A percentile compares a stretch with the other conserved stretches of the same genome.
Evolutionary conservation across 1,139 yeast species (phyloP).

Genomic region (Barnettozyma hawaiiensis): DNA sequence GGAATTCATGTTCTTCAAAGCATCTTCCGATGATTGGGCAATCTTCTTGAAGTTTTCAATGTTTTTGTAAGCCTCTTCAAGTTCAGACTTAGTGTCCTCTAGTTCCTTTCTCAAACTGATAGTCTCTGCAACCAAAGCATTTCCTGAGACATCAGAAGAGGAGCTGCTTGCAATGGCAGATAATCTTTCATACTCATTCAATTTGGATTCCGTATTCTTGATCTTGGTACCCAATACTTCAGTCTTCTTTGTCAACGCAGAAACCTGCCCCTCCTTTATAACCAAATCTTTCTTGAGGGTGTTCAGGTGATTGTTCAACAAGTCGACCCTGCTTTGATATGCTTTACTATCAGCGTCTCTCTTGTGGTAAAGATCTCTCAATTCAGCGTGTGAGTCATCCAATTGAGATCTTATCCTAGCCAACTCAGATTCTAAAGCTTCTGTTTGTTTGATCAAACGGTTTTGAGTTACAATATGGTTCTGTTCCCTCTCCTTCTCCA

Average conservation of each 20-base stretch:
- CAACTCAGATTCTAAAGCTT: slow-evolving; percentile 46
- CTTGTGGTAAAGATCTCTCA: slow-evolving; percentile 42
- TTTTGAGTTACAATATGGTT: slow-evolving; percentile 46
- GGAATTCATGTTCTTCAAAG: slow-evolving; percentile 37
- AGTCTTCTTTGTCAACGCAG: slow-evolving; percentile 28
- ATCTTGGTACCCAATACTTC: slow-evolving; percentile 34
- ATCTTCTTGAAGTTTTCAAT: slow-evolving; percentile 46
- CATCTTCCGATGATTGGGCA: slow-evolving; percentile 45
- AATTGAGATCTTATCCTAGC: slow-evolving; percentile 42
- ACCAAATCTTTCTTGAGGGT: slow-evolving; percentile 37
- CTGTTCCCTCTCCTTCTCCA: slow-evolving; percentile 58
- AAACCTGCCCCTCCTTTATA: slow-evolving; percentile 36
- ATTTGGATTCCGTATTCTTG: slow-evolving; percentile 31
- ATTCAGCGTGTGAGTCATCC: slow-evolving; percentile 45
- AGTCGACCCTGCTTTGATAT: slow-evolving; percentile 63
- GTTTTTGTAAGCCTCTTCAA: slow-evolving; percentile 43
- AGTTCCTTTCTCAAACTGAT: slow-evolving; percentile 33
- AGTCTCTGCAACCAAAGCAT: slow-evolving; percentile 26
- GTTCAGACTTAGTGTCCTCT: slow-evolving; percentile 38
- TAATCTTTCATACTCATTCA: slow-evolving; percentile 27
- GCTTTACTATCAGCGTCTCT: slow-evolving; percentile 55
- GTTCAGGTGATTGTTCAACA: slow-evolving; percentile 44
- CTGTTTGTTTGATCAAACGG: slow-evolving; percentile 46
- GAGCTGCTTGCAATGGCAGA: slow-evolving; percentile 13
- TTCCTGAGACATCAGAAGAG: slow-evolving; percentile 12